Conservation (phyloP, 495 filamentous ascomycete species). For the Hypoxylon rickii region DNA sequence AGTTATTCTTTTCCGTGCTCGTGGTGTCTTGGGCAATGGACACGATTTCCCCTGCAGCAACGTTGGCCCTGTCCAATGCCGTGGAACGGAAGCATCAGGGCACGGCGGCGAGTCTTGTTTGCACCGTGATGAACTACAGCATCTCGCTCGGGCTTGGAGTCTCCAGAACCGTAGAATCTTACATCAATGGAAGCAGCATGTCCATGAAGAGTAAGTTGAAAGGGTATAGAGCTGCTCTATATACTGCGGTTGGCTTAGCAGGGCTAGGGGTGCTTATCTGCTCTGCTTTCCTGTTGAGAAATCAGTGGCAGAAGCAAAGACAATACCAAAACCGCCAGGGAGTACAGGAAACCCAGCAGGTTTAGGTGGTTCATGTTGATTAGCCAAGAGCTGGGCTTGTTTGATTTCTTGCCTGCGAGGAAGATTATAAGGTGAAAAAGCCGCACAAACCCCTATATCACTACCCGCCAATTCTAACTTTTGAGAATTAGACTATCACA, state of each 20-base stretch:
- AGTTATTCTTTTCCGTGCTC: slow-evolving; percentile 57
- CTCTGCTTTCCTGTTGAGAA: slow-evolving; percentile 15
- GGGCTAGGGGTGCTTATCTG: slow-evolving; percentile 50
- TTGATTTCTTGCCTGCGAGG: too few relatives aligned
- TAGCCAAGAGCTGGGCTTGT: too few relatives aligned
- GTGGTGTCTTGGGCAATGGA: slow-evolving; percentile 64
- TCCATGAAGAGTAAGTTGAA: slow-evolving; percentile 36
- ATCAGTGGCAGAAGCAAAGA: neutral
- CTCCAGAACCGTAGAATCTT: slow-evolving; percentile 64
- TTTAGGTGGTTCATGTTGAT: neutral
- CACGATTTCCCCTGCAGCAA: slow-evolving; percentile 62
- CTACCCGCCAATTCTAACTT: too few relatives aligned
- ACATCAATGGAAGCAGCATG: slow-evolving; percentile 53
- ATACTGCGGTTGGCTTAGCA: slow-evolving; percentile 58
- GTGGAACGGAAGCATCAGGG: slow-evolving; percentile 60
- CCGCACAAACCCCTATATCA: too few relatives aligned
- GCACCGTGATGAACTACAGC: slow-evolving; percentile 67
- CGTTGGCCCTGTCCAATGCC: slow-evolving; percentile 58
- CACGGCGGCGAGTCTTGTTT: slow-evolving; percentile 64
- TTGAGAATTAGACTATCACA: too few relatives aligned
- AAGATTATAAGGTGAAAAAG: too few relatives aligned
- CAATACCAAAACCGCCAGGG: neutral
- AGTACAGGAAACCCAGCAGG: neutral
- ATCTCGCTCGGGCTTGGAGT: slow-evolving; percentile 70
- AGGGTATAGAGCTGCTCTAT: slow-evolving; percentile 62